These are phyloP conservation scores for Butyriboletus loyo DNA, from an alignment of 768 basidiomycete species.

Conservation along the genomic window DNA sequence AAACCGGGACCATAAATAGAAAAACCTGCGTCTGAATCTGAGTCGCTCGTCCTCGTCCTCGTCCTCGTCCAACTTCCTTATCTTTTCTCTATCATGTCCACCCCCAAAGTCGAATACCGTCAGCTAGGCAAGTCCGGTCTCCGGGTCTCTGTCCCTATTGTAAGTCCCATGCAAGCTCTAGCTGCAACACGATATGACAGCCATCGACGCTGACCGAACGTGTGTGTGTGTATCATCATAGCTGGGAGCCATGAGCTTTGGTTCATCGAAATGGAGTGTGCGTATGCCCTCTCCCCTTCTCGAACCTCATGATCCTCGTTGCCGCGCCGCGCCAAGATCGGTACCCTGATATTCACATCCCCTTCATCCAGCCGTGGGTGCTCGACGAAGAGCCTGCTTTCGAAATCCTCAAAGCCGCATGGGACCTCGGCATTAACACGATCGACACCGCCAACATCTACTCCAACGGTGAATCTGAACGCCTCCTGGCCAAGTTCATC, in stretches of 20 bases:
- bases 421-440: slow-evolving; percentile 39
- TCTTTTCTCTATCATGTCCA: slow-evolving; percentile 3
- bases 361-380: slow-evolving; percentile 21
- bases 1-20: not conserved
- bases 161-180: slow-evolving; percentile 7
- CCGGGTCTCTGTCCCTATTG: slow-evolving; percentile 34
- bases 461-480: slow-evolving; percentile 37
- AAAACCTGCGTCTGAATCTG: not conserved
- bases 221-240: not conserved
- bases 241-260: slow-evolving; percentile 23
- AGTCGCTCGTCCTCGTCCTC: too few relatives aligned
- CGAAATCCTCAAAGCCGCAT: slow-evolving; percentile 38
- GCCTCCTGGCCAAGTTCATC: slow-evolving; percentile 36
- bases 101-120: slow-evolving; percentile 27
- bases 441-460: slow-evolving; percentile 41
- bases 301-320: not conserved
- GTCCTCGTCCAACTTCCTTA: not conserved
- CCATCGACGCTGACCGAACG: not conserved
- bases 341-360: not conserved
- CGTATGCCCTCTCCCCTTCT: not conserved
- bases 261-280: not conserved
- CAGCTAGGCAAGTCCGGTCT: slow-evolving; percentile 33
- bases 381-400: slow-evolving; percentile 29
- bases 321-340: not conserved
- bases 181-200: not conserved